Percentiles rank a stretch among this genome's conserved stretches.
phyloP scores from a whole-genome alignment of 768 basidiomycete species.

The Pleurotus citrinopileatus region DNA sequence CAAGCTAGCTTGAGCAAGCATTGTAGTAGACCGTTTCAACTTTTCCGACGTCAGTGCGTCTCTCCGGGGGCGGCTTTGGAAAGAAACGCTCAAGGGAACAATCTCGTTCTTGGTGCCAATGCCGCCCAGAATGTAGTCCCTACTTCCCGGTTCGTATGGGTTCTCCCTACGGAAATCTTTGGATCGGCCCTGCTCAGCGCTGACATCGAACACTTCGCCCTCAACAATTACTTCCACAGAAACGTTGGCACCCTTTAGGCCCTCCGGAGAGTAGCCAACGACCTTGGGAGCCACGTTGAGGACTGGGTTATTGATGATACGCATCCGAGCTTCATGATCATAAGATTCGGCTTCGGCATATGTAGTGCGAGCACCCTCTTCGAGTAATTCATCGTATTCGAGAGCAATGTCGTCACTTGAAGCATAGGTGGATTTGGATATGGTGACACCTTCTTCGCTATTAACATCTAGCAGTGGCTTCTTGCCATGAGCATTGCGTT shows the following conservation, averaged over 20 bases:
- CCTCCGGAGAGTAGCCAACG: slow-evolving; percentile 39
- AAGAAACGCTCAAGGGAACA: slow-evolving; percentile 1
- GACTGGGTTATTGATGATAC: slow-evolving; percentile 20
- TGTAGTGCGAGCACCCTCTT: slow-evolving; percentile 7
- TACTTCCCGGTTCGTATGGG: slow-evolving; percentile 46
- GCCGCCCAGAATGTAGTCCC: slow-evolving; percentile 32
- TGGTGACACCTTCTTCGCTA: slow-evolving; percentile 26
- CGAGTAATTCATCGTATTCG: not conserved
- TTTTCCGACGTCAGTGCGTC: not conserved
- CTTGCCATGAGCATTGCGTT: slow-evolving; percentile 11
- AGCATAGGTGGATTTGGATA: slow-evolving; percentile 3
- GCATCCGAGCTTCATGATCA: slow-evolving; percentile 27
- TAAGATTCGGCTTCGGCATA: slow-evolving; percentile 5
- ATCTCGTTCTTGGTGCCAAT: not conserved
- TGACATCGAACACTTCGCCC: slow-evolving; percentile 14
- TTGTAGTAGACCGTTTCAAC: slow-evolving; percentile 2
- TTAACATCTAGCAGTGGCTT: slow-evolving; percentile 24
- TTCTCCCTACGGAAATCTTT: slow-evolving; percentile 34
- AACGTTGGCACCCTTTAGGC: slow-evolving; percentile 34
- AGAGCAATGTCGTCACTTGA: slow-evolving; percentile 11
- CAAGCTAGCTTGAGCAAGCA: not conserved
- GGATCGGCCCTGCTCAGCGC: slow-evolving; percentile 6
- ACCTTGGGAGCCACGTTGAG: slow-evolving; percentile 39
- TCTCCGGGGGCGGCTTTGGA: not conserved
- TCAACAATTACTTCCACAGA: slow-evolving; percentile 25